A percentile compares a stretch with the other conserved stretches of the same genome.
phyloP scores from a whole-genome alignment of 2,329 filamentous ascomycete species.

The Clarireedia sp. region DNA sequence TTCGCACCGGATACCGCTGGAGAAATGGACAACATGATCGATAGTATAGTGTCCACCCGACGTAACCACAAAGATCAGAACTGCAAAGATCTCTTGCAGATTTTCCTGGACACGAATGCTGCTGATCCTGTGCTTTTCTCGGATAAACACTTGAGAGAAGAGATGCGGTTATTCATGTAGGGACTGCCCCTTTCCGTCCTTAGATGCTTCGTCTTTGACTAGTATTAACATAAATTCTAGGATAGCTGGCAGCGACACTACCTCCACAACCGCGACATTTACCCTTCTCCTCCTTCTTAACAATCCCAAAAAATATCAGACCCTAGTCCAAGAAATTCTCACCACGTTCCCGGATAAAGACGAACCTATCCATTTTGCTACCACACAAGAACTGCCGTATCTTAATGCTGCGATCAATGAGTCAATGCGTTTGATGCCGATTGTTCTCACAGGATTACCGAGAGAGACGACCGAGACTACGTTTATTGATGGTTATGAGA shows the following conservation, averaged over 20 bases:
- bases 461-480: constrained; percentile 11
- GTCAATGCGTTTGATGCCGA: constrained; percentile 17
- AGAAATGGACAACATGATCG: constrained; percentile 10
- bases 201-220: not conserved
- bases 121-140: constrained; percentile 12
- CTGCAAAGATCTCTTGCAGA: constrained; percentile 15
- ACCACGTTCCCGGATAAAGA: constrained; percentile 12
- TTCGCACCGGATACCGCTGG: constrained; percentile 7
- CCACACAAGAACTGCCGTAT: constrained; percentile 17
- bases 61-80: constrained; percentile 5
- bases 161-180: constrained; percentile 20
- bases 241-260: constrained; percentile 1
- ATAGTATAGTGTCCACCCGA: constrained; percentile 11
- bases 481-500: constrained; percentile 14
- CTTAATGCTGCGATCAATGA: constrained; percentile 19
- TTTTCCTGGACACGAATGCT: constrained; percentile 16
- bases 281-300: not conserved
- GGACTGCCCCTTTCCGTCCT: not conserved
- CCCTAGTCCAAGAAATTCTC: constrained; percentile 29
- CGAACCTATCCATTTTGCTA: constrained; percentile 14
- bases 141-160: constrained; percentile 13
- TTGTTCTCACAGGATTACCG: constrained; percentile 11
- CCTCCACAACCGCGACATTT: not conserved
- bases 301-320: not conserved
- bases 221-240: not conserved